A percentile compares a stretch with the other conserved stretches of the same genome.
These are phyloP conservation scores for Hericium erinaceus DNA, from an alignment of 768 basidiomycete species.

Conservation along the genomic window DNA sequence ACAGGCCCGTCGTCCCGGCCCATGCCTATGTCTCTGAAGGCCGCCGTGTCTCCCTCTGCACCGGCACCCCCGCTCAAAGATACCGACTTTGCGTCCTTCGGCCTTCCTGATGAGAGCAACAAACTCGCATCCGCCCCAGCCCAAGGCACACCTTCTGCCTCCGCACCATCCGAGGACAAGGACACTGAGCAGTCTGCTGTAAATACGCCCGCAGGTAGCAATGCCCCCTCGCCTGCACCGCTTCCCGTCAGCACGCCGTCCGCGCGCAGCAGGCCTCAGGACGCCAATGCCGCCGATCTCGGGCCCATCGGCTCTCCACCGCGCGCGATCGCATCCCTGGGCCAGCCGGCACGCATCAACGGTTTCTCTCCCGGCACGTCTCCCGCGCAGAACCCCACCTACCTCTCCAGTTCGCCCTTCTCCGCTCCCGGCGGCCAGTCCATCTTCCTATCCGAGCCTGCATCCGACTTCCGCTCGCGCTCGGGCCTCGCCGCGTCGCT, in stretches of 20 bases:
- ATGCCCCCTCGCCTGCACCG: conserved; percentile 29
- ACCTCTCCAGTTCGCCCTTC: conserved; percentile 61
- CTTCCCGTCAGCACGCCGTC: conserved; percentile 43
- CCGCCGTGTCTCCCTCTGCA: conserved; percentile 65
- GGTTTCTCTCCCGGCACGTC: conserved; percentile 53
- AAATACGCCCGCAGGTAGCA: neutral
- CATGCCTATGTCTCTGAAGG: conserved; percentile 61
- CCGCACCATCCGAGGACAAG: conserved; percentile 5
- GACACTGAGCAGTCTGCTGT: conserved; percentile 4
- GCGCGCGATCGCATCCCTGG: conserved; percentile 28
- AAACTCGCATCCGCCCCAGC: conserved; percentile 39
- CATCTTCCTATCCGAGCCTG: conserved; percentile 35
- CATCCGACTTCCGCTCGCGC: conserved; percentile 26
- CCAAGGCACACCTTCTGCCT: conserved; percentile 16
- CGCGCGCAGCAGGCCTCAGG: conserved; percentile 40
- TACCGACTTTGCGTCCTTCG: conserved; percentile 65
- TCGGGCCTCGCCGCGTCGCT: conserved; percentile 57
- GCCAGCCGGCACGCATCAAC: conserved; percentile 29
- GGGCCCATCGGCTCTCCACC: conserved; percentile 84
- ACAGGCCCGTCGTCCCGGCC: conserved; percentile 42
- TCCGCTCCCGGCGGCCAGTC: conserved; percentile 63
- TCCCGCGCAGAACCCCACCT: conserved; percentile 31
- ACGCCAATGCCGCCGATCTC: conserved; percentile 42
- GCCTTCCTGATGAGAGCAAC: conserved; percentile 51
- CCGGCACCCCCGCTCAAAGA: conserved; percentile 72